A percentile compares a stretch with the other conserved stretches of the same genome.
These are phyloP conservation scores for Xylaria sp. DNA, from an alignment of 2,329 filamentous ascomycete species.

Conservation along the genomic window DNA sequence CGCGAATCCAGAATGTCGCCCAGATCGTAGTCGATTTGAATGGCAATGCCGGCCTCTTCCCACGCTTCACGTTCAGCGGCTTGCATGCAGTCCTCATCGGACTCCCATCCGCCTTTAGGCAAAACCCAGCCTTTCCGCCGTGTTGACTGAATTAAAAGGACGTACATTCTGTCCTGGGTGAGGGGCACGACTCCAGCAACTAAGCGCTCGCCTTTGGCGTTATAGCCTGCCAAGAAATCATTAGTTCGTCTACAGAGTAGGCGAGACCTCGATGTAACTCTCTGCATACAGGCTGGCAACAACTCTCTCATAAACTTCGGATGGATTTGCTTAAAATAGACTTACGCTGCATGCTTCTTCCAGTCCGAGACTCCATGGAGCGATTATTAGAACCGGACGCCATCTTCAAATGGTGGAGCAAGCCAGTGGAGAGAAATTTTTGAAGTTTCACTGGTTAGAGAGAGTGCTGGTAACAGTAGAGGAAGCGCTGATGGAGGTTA, in stretches of 20 bases:
- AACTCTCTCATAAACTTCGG: slow-evolving; percentile 19
- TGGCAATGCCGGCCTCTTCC: slow-evolving; percentile 95
- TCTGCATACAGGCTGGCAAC: slow-evolving; percentile 31
- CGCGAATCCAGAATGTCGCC: slow-evolving; percentile 87
- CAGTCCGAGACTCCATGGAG: slow-evolving; percentile 78
- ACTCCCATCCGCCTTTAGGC: slow-evolving; percentile 97
- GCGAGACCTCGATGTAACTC: slow-evolving; percentile 41
- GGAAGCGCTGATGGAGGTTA: slow-evolving; percentile 28
- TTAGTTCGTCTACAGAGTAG: slow-evolving; percentile 52
- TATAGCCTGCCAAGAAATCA: slow-evolving; percentile 76
- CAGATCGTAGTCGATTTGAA: slow-evolving; percentile 84
- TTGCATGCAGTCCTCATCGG: slow-evolving; percentile 86
- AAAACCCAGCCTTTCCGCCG: slow-evolving; percentile 94
- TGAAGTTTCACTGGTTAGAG: slow-evolving; percentile 4
- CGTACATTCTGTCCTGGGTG: slow-evolving; percentile 84
- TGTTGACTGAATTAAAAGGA: slow-evolving; percentile 93
- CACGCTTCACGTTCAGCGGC: slow-evolving; percentile 92
- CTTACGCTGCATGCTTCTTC: slow-evolving; percentile 84
- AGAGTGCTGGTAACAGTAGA: slow-evolving; percentile 16
- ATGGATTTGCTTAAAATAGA: slow-evolving; percentile 45
- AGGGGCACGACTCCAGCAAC: slow-evolving; percentile 95
- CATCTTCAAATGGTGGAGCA: slow-evolving; percentile 43
- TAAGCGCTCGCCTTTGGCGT: slow-evolving; percentile 88
- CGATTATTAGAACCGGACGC: slow-evolving; percentile 54
- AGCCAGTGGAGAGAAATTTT: slow-evolving; percentile 28